phyloP scores from a whole-genome alignment of 176 grass and related monocot species.

The Eragrostis nindensis region DNA sequence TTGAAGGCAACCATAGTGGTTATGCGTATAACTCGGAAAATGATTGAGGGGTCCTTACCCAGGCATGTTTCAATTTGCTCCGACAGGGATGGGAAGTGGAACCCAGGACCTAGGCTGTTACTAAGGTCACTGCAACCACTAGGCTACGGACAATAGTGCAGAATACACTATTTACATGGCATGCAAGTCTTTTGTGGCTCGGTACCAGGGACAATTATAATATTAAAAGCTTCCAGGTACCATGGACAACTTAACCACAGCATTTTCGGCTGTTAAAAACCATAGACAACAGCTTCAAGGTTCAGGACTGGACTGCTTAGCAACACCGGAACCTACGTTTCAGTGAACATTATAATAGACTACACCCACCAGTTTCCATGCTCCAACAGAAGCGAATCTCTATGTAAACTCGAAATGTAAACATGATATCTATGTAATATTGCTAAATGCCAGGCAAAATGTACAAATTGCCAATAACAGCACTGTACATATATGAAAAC shows the following conservation, averaged over 20 bases:
- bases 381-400: not conserved
- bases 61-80: no score
- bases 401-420: not conserved
- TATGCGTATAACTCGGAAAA: no score
- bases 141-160: not conserved
- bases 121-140: no score
- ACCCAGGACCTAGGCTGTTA: no score
- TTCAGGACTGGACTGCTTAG: not conserved
- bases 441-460: not conserved
- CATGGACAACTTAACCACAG: not conserved
- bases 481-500: not conserved
- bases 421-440: not conserved
- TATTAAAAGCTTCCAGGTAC: not conserved
- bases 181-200: no score
- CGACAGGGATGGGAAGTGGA: no score
- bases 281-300: no score
- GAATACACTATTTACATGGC: not conserved
- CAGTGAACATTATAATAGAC: not conserved
- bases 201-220: not conserved
- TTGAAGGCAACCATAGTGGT: no score
- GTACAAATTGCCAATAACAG: not conserved
- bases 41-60: no score
- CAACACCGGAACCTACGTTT: slow-evolving; percentile 1
- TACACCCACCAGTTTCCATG: not conserved
- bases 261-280: not conserved